These are phyloP conservation scores for Rehmannia glutinosa DNA, from an alignment of 257 asterid species.

Conservation along the genomic window DNA sequence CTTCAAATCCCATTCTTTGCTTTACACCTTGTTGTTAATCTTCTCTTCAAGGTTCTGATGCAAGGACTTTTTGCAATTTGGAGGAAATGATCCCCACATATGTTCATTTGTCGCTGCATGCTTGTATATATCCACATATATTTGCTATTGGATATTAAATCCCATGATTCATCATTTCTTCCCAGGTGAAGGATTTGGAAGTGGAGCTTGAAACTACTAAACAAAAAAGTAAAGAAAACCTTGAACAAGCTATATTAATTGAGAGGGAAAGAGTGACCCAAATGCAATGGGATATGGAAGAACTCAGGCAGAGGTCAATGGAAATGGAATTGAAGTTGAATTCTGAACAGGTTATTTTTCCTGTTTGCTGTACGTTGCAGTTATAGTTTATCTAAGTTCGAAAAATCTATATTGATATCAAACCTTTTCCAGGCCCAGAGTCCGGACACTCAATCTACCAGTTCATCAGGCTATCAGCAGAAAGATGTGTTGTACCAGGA, in stretches of 20 bases:
- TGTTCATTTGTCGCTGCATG: not conserved
- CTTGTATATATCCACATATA: not conserved
- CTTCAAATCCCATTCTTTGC: not conserved
- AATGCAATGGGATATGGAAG: constrained; percentile 99
- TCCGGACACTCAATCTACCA: constrained; percentile 26
- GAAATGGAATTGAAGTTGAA: constrained; percentile 85
- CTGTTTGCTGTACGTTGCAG: constrained; percentile 18
- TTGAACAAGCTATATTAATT: constrained; percentile 80
- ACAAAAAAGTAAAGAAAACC: constrained; percentile 83
- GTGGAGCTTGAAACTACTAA: constrained; percentile 90
- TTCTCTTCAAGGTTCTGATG: not conserved
- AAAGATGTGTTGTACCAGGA: constrained; percentile 46
- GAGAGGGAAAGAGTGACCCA: constrained; percentile 94
- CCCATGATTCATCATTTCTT: constrained; percentile 17
- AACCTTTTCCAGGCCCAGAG: constrained; percentile 40
- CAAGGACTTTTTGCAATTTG: not conserved
- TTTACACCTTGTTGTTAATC: not conserved
- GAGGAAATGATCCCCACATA: not conserved
- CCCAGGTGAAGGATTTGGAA: constrained; percentile 95
- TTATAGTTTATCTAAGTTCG: constrained; percentile 9
- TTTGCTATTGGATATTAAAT: not conserved
- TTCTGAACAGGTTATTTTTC: constrained; percentile 52
- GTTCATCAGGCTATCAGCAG: constrained; percentile 33
- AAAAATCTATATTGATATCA: constrained; percentile 8
- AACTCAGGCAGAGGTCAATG: constrained; percentile 70